Conservation (phyloP, 2,329 filamentous ascomycete genomes). For the Neobulgaria alba region DNA sequence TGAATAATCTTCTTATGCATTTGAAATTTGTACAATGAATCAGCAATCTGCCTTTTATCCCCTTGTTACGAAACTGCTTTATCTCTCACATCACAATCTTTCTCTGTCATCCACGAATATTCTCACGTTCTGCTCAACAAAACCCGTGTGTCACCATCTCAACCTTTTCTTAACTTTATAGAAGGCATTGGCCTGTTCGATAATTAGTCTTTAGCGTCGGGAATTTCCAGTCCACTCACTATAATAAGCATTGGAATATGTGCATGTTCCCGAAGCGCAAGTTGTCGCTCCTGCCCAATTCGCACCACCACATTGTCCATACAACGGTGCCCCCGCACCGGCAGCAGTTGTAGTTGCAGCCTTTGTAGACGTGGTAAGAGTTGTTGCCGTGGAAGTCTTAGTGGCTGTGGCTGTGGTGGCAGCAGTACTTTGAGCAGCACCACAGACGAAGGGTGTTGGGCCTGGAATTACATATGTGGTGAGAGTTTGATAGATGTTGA, state of each 20-base stretch:
- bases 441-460: background rate
- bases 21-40: too few species aligned
- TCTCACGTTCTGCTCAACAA: too few species aligned
- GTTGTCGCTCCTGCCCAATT: slow-evolving; percentile 14
- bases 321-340: slow-evolving; percentile 4
- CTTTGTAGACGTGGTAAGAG: background rate
- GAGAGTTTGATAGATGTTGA: slow-evolving; percentile 36
- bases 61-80: too few species aligned
- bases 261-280: slow-evolving; percentile 15
- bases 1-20: too few species aligned
- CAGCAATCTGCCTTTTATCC: too few species aligned
- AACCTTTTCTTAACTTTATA: too few species aligned
- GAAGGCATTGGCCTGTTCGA: too few species aligned
- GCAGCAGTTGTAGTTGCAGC: background rate
- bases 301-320: slow-evolving; percentile 18
- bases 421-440: background rate
- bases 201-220: too few species aligned
- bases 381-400: background rate
- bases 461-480: slow-evolving; percentile 32
- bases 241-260: slow-evolving; percentile 14
- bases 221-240: slow-evolving; percentile 10
- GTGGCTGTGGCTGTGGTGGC: background rate
- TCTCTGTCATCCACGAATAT: too few species aligned
- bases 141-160: too few species aligned
- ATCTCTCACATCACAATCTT: too few species aligned